Percentiles rank a stretch among this genome's conserved stretches.
Evolutionary conservation across 768 basidiomycete species (phyloP).

Genomic region (Rhizopogon sp.): DNA sequence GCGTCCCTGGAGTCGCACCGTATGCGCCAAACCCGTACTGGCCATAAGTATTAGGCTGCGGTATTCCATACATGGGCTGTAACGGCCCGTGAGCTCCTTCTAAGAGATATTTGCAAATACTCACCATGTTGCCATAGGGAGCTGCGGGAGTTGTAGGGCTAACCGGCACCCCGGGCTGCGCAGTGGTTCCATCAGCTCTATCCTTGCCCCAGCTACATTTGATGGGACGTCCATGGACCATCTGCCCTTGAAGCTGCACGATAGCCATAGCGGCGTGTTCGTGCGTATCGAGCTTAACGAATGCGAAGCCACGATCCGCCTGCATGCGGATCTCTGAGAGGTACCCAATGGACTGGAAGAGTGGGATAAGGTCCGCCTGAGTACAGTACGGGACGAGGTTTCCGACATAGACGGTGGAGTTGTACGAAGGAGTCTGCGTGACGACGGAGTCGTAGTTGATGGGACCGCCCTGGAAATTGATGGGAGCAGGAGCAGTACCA

Average conservation of each 20-base stretch:
- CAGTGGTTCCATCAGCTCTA: constrained; percentile 65
- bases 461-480: constrained; percentile 87
- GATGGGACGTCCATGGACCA: constrained; percentile 95
- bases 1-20: constrained; percentile 40
- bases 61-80: constrained; percentile 89
- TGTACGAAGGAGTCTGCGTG: constrained; percentile 88
- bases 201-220: constrained; percentile 99
- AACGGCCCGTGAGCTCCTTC: constrained; percentile 5
- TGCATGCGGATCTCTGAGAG: constrained; percentile 99
- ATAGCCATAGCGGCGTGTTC: constrained; percentile 99
- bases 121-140: constrained; percentile 79
- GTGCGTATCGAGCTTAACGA: constrained; percentile 97
- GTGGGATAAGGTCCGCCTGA: constrained; percentile 94
- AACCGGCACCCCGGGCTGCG: constrained; percentile 42
- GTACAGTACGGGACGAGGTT: constrained; percentile 97
- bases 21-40: constrained; percentile 73
- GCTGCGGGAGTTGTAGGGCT: constrained; percentile 58
- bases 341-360: constrained; percentile 98
- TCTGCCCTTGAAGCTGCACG: constrained; percentile 92
- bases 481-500: constrained; percentile 76
- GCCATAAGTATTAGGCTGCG: constrained; percentile 74
- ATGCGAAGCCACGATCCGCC: constrained; percentile 97
- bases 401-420: constrained; percentile 96
- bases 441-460: constrained; percentile 93
- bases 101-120: not conserved